A percentile compares a stretch with the other conserved stretches of the same genome.
Evolutionary conservation across 176 grass and related monocot genomes (phyloP).

Genomic region (Aegilops umbellulata): DNA sequence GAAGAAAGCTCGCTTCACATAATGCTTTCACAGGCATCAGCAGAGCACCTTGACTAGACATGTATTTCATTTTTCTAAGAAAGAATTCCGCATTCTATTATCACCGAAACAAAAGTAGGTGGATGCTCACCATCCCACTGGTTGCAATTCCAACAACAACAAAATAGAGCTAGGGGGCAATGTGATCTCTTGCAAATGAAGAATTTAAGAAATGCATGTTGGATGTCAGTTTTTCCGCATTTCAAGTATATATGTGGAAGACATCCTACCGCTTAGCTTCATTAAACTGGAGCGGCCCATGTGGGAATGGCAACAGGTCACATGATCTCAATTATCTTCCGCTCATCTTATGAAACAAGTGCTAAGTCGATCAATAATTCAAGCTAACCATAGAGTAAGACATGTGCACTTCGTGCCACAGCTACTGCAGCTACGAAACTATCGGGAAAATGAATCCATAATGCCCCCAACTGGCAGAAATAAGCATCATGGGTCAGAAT

Average conservation of each 20-base stretch:
- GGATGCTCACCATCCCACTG: not conserved
- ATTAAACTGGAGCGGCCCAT: not conserved
- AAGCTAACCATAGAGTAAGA: slow-evolving; percentile 17
- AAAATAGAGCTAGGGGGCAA: not conserved
- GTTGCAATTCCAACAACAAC: not conserved
- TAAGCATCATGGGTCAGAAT: not conserved
- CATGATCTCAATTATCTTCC: not conserved
- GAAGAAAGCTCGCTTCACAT: not conserved
- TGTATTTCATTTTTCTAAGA: not conserved
- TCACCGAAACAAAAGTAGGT: not conserved
- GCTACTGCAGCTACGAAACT: not conserved
- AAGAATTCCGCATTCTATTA: not conserved
- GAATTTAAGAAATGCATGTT: not conserved
- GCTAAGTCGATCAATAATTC: not conserved
- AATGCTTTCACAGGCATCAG: not conserved
- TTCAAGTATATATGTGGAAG: not conserved
- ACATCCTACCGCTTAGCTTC: not conserved
- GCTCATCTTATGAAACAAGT: not conserved
- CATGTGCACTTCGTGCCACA: not conserved
- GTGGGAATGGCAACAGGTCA: not conserved
- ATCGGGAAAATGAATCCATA: not conserved
- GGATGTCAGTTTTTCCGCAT: not conserved
- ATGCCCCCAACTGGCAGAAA: not conserved
- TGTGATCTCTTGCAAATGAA: not conserved
- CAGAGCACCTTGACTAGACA: not conserved